phyloP scores from a whole-genome alignment of 495 filamentous ascomycete species.

The Penicillium bialowiezense region DNA sequence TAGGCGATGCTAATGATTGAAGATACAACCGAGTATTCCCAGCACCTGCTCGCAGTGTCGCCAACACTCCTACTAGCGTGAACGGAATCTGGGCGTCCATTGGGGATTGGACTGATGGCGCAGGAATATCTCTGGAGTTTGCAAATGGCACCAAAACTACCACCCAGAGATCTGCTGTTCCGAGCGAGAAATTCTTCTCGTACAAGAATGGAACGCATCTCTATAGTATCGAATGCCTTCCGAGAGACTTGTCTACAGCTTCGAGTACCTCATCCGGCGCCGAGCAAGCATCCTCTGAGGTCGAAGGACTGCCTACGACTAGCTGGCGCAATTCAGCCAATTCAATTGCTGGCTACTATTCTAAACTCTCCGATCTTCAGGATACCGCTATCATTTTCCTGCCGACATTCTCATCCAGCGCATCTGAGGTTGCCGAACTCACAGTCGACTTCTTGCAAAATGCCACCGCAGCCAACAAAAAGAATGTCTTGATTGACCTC shows the following conservation, averaged over 20 bases:
- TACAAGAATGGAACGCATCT: conserved; percentile 23
- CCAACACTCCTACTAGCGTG: conserved; percentile 13
- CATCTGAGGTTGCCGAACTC: conserved; percentile 18
- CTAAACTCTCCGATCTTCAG: conserved; percentile 26
- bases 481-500: conserved; percentile 54
- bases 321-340: conserved; percentile 45
- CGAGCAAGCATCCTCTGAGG: conserved; percentile 56
- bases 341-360: conserved; percentile 39
- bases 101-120: conserved; percentile 22
- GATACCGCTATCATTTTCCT: conserved; percentile 40
- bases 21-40: conserved; percentile 29
- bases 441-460: conserved; percentile 33
- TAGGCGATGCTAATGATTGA: conserved; percentile 2
- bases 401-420: conserved; percentile 31
- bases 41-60: conserved; percentile 20
- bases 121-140: conserved; percentile 15
- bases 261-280: conserved; percentile 29
- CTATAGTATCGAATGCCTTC: conserved; percentile 22
- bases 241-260: conserved; percentile 9
- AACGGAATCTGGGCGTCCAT: conserved; percentile 25
- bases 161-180: conserved; percentile 16
- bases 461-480: conserved; percentile 36
- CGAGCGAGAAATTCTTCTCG: conserved; percentile 21
- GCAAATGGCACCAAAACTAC: conserved; percentile 20
- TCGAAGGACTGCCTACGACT: conserved; percentile 49